Percentiles rank a stretch among this genome's conserved stretches.
Evolutionary conservation across 371 early-diverging fungal species (phyloP).

Genomic region (Batkoa obscura): DNA sequence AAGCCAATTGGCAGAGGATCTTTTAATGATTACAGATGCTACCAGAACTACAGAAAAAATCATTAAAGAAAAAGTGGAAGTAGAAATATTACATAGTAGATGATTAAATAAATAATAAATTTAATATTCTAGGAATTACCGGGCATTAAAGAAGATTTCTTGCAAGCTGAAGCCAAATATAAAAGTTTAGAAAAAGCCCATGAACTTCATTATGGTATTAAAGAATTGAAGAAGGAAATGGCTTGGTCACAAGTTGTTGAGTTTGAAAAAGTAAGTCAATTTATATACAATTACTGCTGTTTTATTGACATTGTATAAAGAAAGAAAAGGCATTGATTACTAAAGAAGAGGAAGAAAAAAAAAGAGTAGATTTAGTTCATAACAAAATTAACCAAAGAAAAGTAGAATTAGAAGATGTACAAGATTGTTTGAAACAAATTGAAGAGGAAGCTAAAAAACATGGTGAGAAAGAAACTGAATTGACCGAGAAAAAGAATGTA

Average conservation of each 20-base stretch:
- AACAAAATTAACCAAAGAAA: no score
- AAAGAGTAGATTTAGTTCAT: neutral
- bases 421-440: neutral
- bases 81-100: conserved; percentile 3
- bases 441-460: conserved; percentile 10
- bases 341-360: neutral
- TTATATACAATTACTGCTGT: no score
- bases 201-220: conserved; percentile 33
- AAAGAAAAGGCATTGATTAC: no score
- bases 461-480: conserved; percentile 10
- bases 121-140: conserved; percentile 23
- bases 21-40: conserved; percentile 38
- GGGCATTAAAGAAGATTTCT: conserved; percentile 30
- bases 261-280: conserved; percentile 18
- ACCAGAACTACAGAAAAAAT: conserved; percentile 33
- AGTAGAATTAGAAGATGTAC: no score
- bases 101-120: neutral
- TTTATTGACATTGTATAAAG: no score
- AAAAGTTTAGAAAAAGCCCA: conserved; percentile 42
- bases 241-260: conserved; percentile 63
- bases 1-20: conserved; percentile 50
- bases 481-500: conserved; percentile 15
- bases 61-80: conserved; percentile 31
- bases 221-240: conserved; percentile 37
- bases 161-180: conserved; percentile 32